These are phyloP conservation scores for Parasarocladium wereldwijsianum DNA, from an alignment of 2,329 filamentous ascomycete genomes.

Conservation along the genomic window DNA sequence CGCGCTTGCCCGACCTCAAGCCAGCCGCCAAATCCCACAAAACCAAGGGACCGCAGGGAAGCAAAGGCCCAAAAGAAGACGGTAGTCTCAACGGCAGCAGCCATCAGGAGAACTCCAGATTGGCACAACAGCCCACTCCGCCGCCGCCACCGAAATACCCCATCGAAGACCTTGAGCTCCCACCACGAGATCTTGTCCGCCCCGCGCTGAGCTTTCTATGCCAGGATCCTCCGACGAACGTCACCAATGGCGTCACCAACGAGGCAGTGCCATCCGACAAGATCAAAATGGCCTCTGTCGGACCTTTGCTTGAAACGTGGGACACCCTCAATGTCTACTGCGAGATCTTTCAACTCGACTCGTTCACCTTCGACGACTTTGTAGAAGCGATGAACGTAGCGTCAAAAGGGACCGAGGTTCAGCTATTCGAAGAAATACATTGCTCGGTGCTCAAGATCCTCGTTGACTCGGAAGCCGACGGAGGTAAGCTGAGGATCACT, in stretches of 20 bases:
- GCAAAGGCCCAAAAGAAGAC: conserved; percentile 33
- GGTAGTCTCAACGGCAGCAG: too few relatives aligned
- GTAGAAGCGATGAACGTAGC: conserved; percentile 73
- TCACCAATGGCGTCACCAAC: not conserved
- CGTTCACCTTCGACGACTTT: conserved; percentile 95
- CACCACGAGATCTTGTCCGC: conserved; percentile 51
- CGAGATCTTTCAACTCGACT: conserved; percentile 85
- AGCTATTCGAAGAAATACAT: conserved; percentile 81
- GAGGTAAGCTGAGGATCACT: conserved; percentile 64
- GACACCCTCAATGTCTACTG: conserved; percentile 97
- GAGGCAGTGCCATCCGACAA: conserved; percentile 18
- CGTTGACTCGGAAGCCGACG: conserved; percentile 59
- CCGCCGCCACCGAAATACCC: conserved; percentile 81
- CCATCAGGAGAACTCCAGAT: too few relatives aligned
- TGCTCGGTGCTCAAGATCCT: conserved; percentile 82
- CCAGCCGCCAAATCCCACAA: conserved; percentile 59
- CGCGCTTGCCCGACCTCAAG: conserved; percentile 57
- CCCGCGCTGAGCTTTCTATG: conserved; percentile 69
- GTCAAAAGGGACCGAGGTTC: conserved; percentile 59
- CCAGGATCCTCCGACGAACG: conserved; percentile 36
- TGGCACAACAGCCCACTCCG: conserved; percentile 31
- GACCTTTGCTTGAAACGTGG: conserved; percentile 79
- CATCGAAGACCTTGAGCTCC: conserved; percentile 81
- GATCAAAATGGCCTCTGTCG: conserved; percentile 74
- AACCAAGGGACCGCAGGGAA: conserved; percentile 22